Base-by-base conservation (phyloP, 129 eudicot species). In the Dittrichia graveolens region DNA sequence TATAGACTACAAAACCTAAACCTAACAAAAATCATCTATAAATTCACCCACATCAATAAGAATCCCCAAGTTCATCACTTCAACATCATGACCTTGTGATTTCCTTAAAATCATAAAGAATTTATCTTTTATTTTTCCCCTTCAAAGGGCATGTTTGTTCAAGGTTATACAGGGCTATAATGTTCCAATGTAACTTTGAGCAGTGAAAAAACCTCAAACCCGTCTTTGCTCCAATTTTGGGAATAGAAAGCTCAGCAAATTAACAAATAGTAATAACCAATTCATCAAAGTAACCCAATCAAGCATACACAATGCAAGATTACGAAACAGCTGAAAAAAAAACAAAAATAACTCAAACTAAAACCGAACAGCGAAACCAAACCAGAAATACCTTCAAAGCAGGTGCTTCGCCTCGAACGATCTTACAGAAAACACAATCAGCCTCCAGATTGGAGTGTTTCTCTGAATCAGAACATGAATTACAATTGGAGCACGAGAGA, bases 351-450 rank as follows among this genome's bases (percentile, higher is more conserved):
- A 58, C n/a, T n/a, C n/a, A n/a, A n/a, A n/a, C n/a, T n/a, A n/a
- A n/a, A n/a, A n/a, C n/a, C n/a, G n/a, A n/a, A n/a, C n/a, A n/a
- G n/a, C n/a, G n/a, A n/a, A n/a, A n/a, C 16, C 34, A 57, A 47
- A 52, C 37, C 40, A 75, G 14, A 35, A 4, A 43, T 69, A 92
- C 96, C 96, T 92, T 92, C 2, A 86, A 65, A 77, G 99, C 88
- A 72, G 94, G 91, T 12, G 99, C 82, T 43, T 95, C 83, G 37
- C 96, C 96, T 7, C 63, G 69, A 78, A 86, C 47, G 85, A 95
- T 95, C 85, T 78, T 89, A 63, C 99, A 95, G 65, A 95, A 95
- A 47, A 88, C 85, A 75, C 97, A 93, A 58, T 80, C 85, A 46
- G 49, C 9, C 1, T 68, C 75, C 6, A 53, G 31, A 57, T 61